phyloP scores from a whole-genome alignment of 2,329 filamentous ascomycete species.

The Neonectria faginata region DNA sequence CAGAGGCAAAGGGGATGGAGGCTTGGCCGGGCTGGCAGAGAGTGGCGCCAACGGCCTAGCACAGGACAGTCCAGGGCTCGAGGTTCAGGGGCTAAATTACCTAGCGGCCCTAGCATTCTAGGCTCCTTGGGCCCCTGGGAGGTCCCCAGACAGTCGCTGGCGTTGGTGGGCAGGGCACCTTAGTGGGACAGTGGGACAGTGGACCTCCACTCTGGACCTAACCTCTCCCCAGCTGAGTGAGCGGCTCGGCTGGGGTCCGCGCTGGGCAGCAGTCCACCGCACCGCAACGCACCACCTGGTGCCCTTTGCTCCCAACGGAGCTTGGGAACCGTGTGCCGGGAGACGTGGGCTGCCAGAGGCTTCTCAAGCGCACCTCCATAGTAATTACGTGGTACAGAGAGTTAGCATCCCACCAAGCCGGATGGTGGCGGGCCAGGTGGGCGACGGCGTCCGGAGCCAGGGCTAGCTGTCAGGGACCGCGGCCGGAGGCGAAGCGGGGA shows the following conservation, averaged over 20 bases:
- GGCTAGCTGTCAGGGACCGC: slow-evolving; percentile 37
- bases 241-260: slow-evolving; percentile 1
- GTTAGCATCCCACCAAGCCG: slow-evolving; percentile 19
- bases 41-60: slow-evolving; percentile 18
- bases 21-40: slow-evolving; percentile 13
- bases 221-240: slow-evolving; percentile 12
- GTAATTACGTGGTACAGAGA: background rate
- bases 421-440: slow-evolving; percentile 11
- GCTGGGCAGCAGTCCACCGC: background rate
- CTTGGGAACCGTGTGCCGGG: background rate
- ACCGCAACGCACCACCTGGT: slow-evolving; percentile 22
- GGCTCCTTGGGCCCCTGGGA: slow-evolving; percentile 9
- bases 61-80: slow-evolving; percentile 23
- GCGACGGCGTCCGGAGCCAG: slow-evolving; percentile 16
- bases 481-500: slow-evolving; percentile 33
- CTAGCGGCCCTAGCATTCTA: slow-evolving; percentile 16
- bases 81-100: slow-evolving; percentile 26
- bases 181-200: background rate
- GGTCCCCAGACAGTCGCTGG: slow-evolving; percentile 14
- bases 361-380: slow-evolving; percentile 23
- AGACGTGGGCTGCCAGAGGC: slow-evolving; percentile 14
- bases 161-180: background rate
- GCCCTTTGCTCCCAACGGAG: slow-evolving; percentile 20
- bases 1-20: slow-evolving; percentile 8
- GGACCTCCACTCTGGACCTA: slow-evolving; percentile 5